Base-by-base conservation (phyloP, 176 grass and related monocot genomes). In the Pontederia paniculata region DNA sequence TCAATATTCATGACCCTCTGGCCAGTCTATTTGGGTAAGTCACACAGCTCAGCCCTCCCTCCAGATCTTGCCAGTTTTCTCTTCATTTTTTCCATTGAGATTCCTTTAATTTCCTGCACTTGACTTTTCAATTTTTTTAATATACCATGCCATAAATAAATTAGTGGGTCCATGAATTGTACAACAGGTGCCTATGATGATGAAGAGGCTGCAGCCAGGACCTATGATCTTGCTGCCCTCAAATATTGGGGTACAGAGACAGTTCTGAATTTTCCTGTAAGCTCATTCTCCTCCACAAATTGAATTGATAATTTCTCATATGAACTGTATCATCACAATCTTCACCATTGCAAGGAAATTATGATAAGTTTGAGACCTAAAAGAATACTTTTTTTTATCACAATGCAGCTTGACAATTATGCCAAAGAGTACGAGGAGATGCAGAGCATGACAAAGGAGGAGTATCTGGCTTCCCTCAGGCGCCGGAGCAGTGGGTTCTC, bases 1-100 rank as follows among this genome's bases (percentile, higher is more conserved):
- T 81, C 57, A 28, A 67, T 69, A 67, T 54, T 66, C 57, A 57
- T 69, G 67, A 48, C 58, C 65, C 66, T 16, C 73, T 63, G 63
- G 69, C 41, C 68, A 94, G 88, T 94, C 64, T 94, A 88, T 81
- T 42, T 94, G 60, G 88, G 84, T 94, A 79, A 88, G 83, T 75
- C 65, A 73, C 63, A 51, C 70, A 62, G 74, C 54, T 56, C 67
- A 48, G 49, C 49, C 50, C 21, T 45, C 18, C 18, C 11, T 13
- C 12, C 44, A 23, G 42, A 12, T 23, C 21, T 13, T 45, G 19
- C 9, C 17, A 45, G 45, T 44, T n/a, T n/a, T n/a, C n/a, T n/a
- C n/a, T n/a, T n/a, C n/a, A n/a, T n/a, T n/a, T n/a, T 51, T 11
- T 16, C 54, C 54, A 54, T 74, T 63, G 58, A 22, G 43, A n/a